These are phyloP conservation scores for Trichoderma sp. DNA, from an alignment of 2,329 filamentous ascomycete genomes.

Conservation along the genomic window DNA sequence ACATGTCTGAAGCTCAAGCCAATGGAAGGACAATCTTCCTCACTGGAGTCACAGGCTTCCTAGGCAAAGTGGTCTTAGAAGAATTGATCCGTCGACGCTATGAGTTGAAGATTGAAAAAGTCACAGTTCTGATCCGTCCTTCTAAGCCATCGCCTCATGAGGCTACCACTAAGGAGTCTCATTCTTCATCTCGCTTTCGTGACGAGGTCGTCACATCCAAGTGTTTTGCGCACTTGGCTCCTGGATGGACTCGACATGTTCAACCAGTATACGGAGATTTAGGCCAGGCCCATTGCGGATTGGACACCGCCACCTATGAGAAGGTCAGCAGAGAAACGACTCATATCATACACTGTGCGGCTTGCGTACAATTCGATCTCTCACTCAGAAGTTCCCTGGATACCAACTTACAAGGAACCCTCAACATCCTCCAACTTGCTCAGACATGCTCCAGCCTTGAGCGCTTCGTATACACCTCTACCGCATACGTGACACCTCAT, in stretches of 20 bases:
- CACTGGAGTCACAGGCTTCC: background rate
- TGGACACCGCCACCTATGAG: background rate
- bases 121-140: background rate
- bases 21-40: background rate
- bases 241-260: background rate
- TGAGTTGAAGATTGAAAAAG: background rate
- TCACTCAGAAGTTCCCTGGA: background rate
- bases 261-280: background rate
- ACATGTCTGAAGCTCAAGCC: background rate
- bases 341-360: background rate
- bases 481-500: background rate
- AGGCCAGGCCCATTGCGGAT: background rate
- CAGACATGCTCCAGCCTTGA: background rate
- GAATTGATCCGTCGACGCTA: background rate
- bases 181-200: background rate
- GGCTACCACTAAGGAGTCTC: background rate
- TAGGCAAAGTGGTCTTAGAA: slow-evolving; percentile 3
- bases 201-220: background rate
- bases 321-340: background rate
- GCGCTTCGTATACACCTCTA: background rate
- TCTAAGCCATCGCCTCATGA: background rate
- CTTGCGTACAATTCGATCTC: background rate
- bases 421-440: background rate
- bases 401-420: background rate
- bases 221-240: background rate